Base-by-base conservation (phyloP, 2,329 filamentous ascomycete species). In the Eutypella sp. region DNA sequence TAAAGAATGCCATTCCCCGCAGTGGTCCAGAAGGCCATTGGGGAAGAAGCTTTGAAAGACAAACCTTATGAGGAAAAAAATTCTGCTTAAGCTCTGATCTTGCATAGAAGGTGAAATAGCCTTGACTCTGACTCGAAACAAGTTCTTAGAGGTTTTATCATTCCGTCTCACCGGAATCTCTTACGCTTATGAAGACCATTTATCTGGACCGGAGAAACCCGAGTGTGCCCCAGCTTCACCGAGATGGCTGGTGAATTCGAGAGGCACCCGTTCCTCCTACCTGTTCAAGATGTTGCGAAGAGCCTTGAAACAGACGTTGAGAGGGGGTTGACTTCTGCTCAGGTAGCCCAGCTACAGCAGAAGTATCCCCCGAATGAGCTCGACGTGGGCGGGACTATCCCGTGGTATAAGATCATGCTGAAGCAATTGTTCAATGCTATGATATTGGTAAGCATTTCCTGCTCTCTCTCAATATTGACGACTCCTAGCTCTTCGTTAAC, bases 381-480 rank as follows among this genome's bases (percentile, higher is more conserved):
- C 18, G 80, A 88, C 38, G 79, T 87, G 18, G 82, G 76, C 18
- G 81, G 77, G 23, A 79, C 78, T 23, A 82, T 90, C 40, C 78
- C 77, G 60, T 75, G 82, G 85, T 72, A 82, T 57, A 90, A 84
- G 56, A 87, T 90, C 36, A 68, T 90, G 40, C 69, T 85, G 47
- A 83, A 84, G 56, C 86, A 90, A 63, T 65, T 89, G 19, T 79
- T 82, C 60, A 90, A 90, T 71, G 85, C 86, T 47, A 89, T 89
- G 86, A 85, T 86, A 46, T 66, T 89, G 57, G 79, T 81, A 67
- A 54, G 76, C 69, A 10, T 24, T 37, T n/a, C 24, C 22, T n/a
- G n/a, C 4, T 29, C 19, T 18, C 3, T 20, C 15, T 24, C 2
- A n/a, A 19, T 43, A 9, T 18, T 20, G 15, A 10, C 15, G 6